Percentiles rank a stretch among this genome's conserved stretches.
phyloP scores from a whole-genome alignment of 805 yeast genomes.

The Brettanomyces naardenensis region DNA sequence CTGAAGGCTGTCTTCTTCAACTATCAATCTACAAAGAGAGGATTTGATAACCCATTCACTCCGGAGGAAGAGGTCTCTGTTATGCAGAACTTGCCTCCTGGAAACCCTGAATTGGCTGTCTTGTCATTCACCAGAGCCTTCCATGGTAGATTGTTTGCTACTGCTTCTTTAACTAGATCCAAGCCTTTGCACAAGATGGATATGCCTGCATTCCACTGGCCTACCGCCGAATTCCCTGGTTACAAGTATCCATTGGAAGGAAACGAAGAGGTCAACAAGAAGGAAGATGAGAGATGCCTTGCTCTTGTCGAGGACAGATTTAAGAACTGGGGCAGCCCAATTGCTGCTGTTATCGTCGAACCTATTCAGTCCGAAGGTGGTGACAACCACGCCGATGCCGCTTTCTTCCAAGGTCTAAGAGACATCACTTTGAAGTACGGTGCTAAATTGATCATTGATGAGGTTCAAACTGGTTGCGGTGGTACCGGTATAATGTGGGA shows the following conservation, averaged over 20 bases:
- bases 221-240: conserved; percentile 85
- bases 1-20: conserved; percentile 84
- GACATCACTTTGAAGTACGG: conserved; percentile 65
- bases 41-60: conserved; percentile 51
- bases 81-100: conserved; percentile 81
- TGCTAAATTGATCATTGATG: conserved; percentile 70
- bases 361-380: conserved; percentile 93
- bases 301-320: conserved; percentile 66
- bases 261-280: conserved; percentile 70
- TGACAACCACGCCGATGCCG: conserved; percentile 75
- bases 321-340: conserved; percentile 60
- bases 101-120: conserved; percentile 80
- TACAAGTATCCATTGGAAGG: conserved; percentile 72
- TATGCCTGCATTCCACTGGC: conserved; percentile 94
- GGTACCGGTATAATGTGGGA: conserved; percentile 86
- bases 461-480: conserved; percentile 87
- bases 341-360: conserved; percentile 85
- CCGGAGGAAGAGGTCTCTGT: conserved; percentile 61
- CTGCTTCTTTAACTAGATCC: conserved; percentile 85
- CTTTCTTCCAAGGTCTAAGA: conserved; percentile 76
- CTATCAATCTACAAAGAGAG: conserved; percentile 64
- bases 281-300: conserved; percentile 79
- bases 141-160: conserved; percentile 93
- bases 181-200: conserved; percentile 92
- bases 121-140: conserved; percentile 82